Conservation (phyloP, 305 asterid species). For the Rubia tinctorum region DNA sequence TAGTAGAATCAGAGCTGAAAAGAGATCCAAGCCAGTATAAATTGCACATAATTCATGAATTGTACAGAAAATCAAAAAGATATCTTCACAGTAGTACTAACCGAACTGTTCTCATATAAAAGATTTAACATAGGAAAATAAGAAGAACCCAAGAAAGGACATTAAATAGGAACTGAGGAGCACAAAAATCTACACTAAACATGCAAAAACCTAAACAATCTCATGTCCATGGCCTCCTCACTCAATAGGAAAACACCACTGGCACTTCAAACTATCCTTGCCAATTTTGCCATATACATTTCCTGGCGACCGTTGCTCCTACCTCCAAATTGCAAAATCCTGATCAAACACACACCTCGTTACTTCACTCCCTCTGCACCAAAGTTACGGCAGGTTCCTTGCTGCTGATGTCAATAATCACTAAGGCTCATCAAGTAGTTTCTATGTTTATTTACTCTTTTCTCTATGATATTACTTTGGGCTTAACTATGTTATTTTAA, state of each 20-base stretch:
- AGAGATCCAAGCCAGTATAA: background rate
- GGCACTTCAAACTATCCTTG: background rate
- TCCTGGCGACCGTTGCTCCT: background rate
- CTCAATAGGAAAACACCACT: too few species aligned
- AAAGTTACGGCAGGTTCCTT: background rate
- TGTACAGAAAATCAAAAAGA: background rate
- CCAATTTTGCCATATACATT: background rate
- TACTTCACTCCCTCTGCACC: background rate
- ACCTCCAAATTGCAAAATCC: background rate
- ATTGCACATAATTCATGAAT: background rate
- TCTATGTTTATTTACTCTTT: background rate
- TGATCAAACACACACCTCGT: background rate
- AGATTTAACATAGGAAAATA: background rate
- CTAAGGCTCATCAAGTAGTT: background rate
- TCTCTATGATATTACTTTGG: background rate
- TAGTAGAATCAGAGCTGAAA: background rate
- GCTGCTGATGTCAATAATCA: background rate
- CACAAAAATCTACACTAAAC: background rate
- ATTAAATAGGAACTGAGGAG: background rate
- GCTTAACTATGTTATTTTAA: background rate
- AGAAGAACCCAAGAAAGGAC: too few species aligned
- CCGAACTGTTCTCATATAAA: background rate
- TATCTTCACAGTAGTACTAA: background rate
- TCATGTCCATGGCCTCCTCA: background rate
- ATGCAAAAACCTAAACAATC: background rate